Evolutionary conservation across 1,139 yeast species (phyloP).

Genomic region (Wickerhamomyces sp.): DNA sequence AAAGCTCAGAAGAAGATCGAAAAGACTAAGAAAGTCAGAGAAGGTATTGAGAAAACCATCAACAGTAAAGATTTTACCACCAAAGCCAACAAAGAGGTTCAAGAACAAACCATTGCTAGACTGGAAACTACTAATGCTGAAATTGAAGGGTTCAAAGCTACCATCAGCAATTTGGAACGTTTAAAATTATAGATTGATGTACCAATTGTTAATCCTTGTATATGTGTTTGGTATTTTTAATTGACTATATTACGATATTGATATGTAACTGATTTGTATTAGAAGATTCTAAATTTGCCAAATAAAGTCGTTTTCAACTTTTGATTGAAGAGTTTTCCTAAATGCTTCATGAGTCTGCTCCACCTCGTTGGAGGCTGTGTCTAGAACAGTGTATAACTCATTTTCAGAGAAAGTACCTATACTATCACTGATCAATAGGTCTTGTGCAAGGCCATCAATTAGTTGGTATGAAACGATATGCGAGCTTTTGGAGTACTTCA

Average conservation of each 20-base stretch:
- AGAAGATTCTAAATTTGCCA: conserved; percentile 45
- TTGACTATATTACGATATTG: no score
- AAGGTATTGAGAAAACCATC: conserved; percentile 54
- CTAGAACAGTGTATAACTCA: conserved; percentile 46
- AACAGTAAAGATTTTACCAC: conserved; percentile 75
- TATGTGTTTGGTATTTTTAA: background rate
- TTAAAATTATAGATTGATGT: conserved; percentile 50
- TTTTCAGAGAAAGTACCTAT: conserved; percentile 62
- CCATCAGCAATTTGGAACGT: conserved; percentile 70
- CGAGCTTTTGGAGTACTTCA: conserved; percentile 46
- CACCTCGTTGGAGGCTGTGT: conserved; percentile 43
- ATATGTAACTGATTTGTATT: no score
- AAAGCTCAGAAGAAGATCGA: conserved; percentile 77
- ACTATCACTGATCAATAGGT: conserved; percentile 65
- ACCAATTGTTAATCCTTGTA: background rate
- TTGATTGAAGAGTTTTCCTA: conserved; percentile 43
- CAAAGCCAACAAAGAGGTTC: conserved; percentile 81
- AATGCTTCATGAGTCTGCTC: conserved; percentile 40
- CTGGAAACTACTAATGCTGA: conserved; percentile 76
- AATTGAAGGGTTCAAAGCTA: conserved; percentile 77
- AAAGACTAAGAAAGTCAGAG: conserved; percentile 46
- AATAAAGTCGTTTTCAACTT: conserved; percentile 49
- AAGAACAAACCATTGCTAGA: conserved; percentile 68
- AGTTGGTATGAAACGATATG: conserved; percentile 68
- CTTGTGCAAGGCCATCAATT: conserved; percentile 44